Evolutionary conservation across 1,139 yeast species (phyloP).

Genomic region (Arxiozyma telluris): DNA sequence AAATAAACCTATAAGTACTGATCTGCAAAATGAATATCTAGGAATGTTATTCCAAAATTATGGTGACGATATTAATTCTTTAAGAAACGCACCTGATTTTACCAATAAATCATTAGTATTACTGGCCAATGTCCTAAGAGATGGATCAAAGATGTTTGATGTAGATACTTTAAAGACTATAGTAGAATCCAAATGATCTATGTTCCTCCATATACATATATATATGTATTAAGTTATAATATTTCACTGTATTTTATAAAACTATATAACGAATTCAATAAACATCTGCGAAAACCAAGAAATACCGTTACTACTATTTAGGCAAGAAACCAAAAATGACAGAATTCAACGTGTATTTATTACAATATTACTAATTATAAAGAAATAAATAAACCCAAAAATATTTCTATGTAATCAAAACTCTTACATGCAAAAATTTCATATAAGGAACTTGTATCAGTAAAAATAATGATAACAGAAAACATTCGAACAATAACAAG

Average conservation of each 20-base stretch:
- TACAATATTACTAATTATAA: no score
- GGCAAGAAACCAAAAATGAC: not conserved
- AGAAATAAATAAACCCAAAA: no score
- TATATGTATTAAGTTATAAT: not conserved
- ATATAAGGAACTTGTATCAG: no score
- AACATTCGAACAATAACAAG: not conserved
- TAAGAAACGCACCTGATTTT: conserved; percentile 61
- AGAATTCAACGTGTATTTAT: no score
- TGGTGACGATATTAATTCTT: conserved; percentile 53
- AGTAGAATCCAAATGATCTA: conserved; percentile 11
- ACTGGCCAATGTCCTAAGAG: conserved; percentile 57
- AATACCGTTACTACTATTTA: no score
- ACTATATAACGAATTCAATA: not conserved
- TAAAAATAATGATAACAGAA: not conserved
- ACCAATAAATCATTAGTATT: conserved; percentile 48
- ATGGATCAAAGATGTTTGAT: conserved; percentile 60
- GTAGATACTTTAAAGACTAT: conserved; percentile 42
- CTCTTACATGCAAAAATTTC: no score
- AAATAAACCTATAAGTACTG: conserved; percentile 23
- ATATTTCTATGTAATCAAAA: no score
- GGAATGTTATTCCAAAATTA: conserved; percentile 49
- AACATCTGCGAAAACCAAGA: no score
- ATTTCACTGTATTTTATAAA: not conserved
- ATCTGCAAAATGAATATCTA: conserved; percentile 45
- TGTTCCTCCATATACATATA: not conserved